A percentile compares a stretch with the other conserved stretches of the same genome.
phyloP scores from a whole-genome alignment of 1,284 basidiomycete species.

The Apiotrichum veenhuisii region DNA sequence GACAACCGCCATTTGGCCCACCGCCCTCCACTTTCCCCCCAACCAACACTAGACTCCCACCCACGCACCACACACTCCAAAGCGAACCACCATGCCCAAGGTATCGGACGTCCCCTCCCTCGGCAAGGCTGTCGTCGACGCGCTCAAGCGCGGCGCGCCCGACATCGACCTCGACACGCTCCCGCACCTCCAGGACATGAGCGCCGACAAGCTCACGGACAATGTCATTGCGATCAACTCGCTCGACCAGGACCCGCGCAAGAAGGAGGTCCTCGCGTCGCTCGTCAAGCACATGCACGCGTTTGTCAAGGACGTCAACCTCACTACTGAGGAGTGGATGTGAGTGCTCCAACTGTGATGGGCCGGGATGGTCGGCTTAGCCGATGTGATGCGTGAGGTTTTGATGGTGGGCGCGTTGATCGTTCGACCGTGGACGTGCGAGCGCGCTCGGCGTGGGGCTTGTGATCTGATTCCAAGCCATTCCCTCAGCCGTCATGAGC shows the following conservation, averaged over 20 bases:
- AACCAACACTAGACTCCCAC: neutral
- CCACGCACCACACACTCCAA: neutral
- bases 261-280: conserved; percentile 54
- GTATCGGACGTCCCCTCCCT: conserved; percentile 19
- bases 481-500: no score
- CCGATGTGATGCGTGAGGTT: no score
- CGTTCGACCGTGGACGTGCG: neutral
- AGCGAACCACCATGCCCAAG: conserved; percentile 12
- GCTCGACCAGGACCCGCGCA: conserved; percentile 53
- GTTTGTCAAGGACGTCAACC: conserved; percentile 65
- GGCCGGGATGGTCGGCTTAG: no score
- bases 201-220: conserved; percentile 57
- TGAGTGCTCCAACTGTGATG: conserved; percentile 14
- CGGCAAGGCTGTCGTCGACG: conserved; percentile 23
- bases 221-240: conserved; percentile 57
- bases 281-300: conserved; percentile 64
- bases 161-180: conserved; percentile 45
- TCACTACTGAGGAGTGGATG: conserved; percentile 85
- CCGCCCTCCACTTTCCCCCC: neutral
- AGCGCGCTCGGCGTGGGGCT: no score
- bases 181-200: conserved; percentile 50
- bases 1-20: neutral
- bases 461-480: no score
- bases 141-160: conserved; percentile 21
- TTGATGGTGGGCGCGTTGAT: no score